Conservation (phyloP, 164 flowering plant species). For the Stephania cephalantha region DNA sequence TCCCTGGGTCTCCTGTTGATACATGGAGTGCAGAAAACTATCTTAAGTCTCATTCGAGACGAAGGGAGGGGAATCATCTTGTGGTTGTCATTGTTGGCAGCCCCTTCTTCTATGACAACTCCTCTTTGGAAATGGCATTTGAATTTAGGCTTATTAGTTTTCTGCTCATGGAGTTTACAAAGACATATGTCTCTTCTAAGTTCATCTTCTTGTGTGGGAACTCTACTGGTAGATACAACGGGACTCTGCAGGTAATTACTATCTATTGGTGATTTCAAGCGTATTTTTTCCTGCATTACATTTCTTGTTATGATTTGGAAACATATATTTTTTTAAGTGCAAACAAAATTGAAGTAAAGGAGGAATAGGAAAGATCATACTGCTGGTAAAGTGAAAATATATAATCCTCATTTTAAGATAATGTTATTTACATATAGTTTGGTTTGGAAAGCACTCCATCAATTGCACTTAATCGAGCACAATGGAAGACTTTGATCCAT, state of each 20-base stretch:
- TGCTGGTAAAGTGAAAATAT: too few relatives aligned
- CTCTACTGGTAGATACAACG: constrained; percentile 54
- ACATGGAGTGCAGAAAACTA: constrained; percentile 83
- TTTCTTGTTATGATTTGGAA: too few relatives aligned
- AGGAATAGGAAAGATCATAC: too few relatives aligned
- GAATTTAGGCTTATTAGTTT: too few relatives aligned
- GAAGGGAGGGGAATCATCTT: constrained; percentile 57
- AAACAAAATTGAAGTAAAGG: too few relatives aligned
- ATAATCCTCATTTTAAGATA: too few relatives aligned
- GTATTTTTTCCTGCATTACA: not conserved
- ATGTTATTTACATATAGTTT: too few relatives aligned
- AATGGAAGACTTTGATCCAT: too few relatives aligned
- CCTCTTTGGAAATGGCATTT: constrained; percentile 72
- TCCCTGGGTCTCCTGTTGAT: constrained; percentile 86
- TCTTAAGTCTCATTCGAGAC: constrained; percentile 40
- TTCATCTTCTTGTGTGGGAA: constrained; percentile 81
- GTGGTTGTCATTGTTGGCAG: constrained; percentile 76
- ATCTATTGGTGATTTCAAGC: constrained; percentile 1
- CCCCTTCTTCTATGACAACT: constrained; percentile 64
- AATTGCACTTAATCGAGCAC: too few relatives aligned
- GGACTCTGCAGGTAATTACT: constrained; percentile 65
- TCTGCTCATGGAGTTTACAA: constrained; percentile 54
- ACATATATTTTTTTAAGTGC: too few relatives aligned
- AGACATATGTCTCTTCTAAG: constrained; percentile 42
- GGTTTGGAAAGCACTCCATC: too few relatives aligned